Percentiles rank a stretch among this genome's conserved stretches.
phyloP scores from a whole-genome alignment of 805 yeast genomes.

The Isabelozyma pseudorhagii region DNA sequence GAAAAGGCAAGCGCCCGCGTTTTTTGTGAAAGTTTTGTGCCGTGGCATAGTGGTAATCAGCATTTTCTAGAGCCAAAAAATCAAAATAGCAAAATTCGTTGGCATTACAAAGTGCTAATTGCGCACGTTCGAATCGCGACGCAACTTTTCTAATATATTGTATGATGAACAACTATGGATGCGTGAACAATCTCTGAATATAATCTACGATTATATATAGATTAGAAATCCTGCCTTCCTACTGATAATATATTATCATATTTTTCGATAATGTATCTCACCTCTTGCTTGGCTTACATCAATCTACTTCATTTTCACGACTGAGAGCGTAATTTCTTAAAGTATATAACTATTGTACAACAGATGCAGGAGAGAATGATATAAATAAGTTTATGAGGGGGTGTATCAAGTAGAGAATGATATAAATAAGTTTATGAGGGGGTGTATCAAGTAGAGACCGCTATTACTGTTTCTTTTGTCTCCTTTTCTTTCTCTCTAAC shows the following conservation, averaged over 20 bases:
- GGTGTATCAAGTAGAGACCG: no score
- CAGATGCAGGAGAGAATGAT: no score
- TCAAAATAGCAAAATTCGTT: background rate
- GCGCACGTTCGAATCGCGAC: slow-evolving; percentile 14
- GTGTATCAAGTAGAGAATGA: no score
- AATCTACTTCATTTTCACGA: no score
- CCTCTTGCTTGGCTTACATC: background rate
- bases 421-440: no score
- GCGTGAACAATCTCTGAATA: slow-evolving; percentile 50
- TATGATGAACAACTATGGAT: slow-evolving; percentile 45
- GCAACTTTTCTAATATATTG: slow-evolving; percentile 11
- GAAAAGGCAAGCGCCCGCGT: background rate
- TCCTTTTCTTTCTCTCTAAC: slow-evolving; percentile 64
- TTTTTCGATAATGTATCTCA: slow-evolving; percentile 1
- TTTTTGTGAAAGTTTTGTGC: background rate
- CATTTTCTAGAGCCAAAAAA: background rate
- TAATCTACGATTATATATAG: slow-evolving; percentile 37
- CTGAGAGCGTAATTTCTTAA: no score
- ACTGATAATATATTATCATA: slow-evolving; percentile 30
- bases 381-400: no score
- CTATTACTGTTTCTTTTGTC: slow-evolving; percentile 16
- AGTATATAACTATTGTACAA: no score
- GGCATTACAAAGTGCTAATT: background rate
- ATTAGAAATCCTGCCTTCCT: slow-evolving; percentile 51
- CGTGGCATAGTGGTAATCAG: background rate